phyloP scores from a whole-genome alignment of 257 asterid genomes.

The Plantago elongata region DNA sequence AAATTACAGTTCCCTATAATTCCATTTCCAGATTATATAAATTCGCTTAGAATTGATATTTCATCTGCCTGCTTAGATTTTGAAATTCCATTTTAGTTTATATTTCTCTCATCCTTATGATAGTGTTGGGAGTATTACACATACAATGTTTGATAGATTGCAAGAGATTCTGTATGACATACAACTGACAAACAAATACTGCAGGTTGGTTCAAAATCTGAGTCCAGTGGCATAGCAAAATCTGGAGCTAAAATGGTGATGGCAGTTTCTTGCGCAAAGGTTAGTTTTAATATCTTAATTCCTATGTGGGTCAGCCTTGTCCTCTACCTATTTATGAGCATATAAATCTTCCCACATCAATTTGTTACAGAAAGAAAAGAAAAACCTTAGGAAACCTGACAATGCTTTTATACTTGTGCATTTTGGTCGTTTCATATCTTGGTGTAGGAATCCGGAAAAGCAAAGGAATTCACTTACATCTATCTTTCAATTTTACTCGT shows the following conservation, averaged over 20 bases:
- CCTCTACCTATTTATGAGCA: no score
- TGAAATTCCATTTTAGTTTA: background rate
- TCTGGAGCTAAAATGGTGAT: constrained; percentile 99
- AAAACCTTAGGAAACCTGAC: no score
- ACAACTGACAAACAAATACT: constrained; percentile 19
- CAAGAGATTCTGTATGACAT: constrained; percentile 5
- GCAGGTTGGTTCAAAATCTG: constrained; percentile 98
- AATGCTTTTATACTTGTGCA: background rate
- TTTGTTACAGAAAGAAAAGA: no score
- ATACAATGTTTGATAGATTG: constrained; percentile 10
- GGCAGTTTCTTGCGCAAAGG: constrained; percentile 99
- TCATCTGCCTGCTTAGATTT: no score
- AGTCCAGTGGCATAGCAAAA: constrained; percentile 96
- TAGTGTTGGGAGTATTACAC: constrained; percentile 7
- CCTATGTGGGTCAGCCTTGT: no score
- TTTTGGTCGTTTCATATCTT: background rate
- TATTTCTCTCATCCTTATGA: background rate
- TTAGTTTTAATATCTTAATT: constrained; percentile 19
- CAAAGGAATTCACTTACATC: background rate
- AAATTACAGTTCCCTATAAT: constrained; percentile 3
- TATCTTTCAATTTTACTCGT: constrained; percentile 18
- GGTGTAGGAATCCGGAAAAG: background rate
- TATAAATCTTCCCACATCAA: no score
- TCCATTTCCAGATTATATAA: background rate
- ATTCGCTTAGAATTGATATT: background rate